Conservation (phyloP, 2,329 filamentous ascomycete species). For the Stachybotrys chlorohalonatus region DNA sequence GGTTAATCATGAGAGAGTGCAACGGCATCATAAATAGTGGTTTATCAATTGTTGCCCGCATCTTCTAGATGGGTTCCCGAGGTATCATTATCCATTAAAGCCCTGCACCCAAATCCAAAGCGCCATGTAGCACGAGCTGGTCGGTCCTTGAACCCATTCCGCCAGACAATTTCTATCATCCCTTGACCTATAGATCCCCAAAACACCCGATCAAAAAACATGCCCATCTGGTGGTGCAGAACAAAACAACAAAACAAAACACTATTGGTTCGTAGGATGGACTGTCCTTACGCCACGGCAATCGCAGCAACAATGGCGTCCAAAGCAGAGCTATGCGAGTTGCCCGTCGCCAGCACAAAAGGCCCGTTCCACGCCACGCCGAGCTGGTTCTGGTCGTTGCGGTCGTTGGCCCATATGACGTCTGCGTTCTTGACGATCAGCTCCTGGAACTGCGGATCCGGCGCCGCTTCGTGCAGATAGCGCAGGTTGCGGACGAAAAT, state of each 20-base stretch:
- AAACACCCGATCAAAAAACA: too few relatives aligned
- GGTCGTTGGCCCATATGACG: constrained; percentile 53
- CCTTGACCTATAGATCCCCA: too few relatives aligned
- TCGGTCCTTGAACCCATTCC: neutral
- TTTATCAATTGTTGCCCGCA: neutral
- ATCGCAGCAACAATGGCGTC: constrained; percentile 58
- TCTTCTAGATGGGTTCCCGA: neutral
- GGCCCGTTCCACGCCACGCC: constrained; percentile 60
- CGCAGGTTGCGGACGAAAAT: constrained; percentile 58
- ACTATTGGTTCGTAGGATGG: too few relatives aligned
- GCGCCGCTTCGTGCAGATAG: constrained; percentile 43
- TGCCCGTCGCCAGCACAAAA: constrained; percentile 38
- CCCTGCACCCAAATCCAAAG: neutral
- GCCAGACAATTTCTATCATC: neutral
- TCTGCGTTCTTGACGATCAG: constrained; percentile 55
- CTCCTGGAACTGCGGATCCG: constrained; percentile 36
- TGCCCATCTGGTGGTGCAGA: too few relatives aligned
- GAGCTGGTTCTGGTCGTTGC: constrained; percentile 39
- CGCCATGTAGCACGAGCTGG: neutral
- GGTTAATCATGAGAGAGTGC: too few relatives aligned
- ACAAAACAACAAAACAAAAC: too few relatives aligned
- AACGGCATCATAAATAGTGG: too few relatives aligned
- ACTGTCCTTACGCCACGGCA: constrained; percentile 19
- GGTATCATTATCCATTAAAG: neutral
- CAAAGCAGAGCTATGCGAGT: constrained; percentile 56